Conservation (phyloP, 2,329 filamentous ascomycete species). For the Cladosporium velox region DNA sequence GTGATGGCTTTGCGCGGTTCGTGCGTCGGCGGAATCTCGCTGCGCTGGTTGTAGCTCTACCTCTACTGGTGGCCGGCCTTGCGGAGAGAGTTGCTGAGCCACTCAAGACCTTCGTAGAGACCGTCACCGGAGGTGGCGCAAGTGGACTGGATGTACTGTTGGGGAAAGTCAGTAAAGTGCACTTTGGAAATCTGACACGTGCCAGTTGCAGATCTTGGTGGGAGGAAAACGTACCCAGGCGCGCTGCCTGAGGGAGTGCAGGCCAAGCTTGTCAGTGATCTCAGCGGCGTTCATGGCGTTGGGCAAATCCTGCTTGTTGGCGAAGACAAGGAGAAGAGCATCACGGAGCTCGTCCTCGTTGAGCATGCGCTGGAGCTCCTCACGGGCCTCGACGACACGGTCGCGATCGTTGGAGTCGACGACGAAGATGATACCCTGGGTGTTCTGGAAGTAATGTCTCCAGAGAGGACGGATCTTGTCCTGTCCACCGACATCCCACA, state of each 20-base stretch:
- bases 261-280: conserved; percentile 99
- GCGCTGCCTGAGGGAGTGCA: conserved; percentile 97
- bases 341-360: conserved; percentile 98
- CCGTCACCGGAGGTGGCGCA: conserved; percentile 98
- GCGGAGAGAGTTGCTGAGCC: conserved; percentile 57
- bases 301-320: conserved; percentile 96
- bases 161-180: conserved; percentile 11
- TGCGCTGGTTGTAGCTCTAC: background rate
- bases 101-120: conserved; percentile 95
- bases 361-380: conserved; percentile 95
- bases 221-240: conserved; percentile 76
- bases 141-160: conserved; percentile 95
- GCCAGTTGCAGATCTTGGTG: background rate
- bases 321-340: conserved; percentile 89
- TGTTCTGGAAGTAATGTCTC: conserved; percentile 96
- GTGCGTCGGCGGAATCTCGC: conserved; percentile 18
- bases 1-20: conserved; percentile 17
- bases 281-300: conserved; percentile 99
- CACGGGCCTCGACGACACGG: conserved; percentile 88
- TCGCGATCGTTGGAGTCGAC: conserved; percentile 92
- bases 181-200: background rate
- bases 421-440: conserved; percentile 97
- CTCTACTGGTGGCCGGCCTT: conserved; percentile 54
- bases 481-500: conserved; percentile 98
- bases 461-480: conserved; percentile 98